These are phyloP conservation scores for Blastobotrys muscicola DNA, from an alignment of 805 yeast genomes.

Conservation along the genomic window DNA sequence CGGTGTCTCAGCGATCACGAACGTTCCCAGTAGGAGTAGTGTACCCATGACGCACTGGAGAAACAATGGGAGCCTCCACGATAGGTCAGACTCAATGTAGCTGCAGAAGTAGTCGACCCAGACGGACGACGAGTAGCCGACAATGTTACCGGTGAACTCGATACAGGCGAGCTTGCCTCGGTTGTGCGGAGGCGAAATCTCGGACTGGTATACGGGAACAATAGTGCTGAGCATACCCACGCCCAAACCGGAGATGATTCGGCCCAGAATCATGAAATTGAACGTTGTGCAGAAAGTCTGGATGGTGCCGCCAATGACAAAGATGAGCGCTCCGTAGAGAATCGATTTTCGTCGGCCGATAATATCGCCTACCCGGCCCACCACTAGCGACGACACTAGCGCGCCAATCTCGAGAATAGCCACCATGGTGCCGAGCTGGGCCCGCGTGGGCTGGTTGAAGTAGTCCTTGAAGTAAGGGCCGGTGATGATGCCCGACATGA, in stretches of 20 bases:
- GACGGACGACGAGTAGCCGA: constrained; percentile 73
- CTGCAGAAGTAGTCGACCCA: constrained; percentile 81
- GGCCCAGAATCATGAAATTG: constrained; percentile 54
- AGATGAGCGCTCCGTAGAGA: constrained; percentile 65
- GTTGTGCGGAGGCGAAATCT: constrained; percentile 78
- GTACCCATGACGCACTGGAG: constrained; percentile 69
- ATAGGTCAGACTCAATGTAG: constrained; percentile 45
- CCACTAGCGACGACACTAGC: constrained; percentile 62
- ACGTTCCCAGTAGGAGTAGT: constrained; percentile 61
- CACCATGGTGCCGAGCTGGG: constrained; percentile 76
- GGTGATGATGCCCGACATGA: constrained; percentile 78
- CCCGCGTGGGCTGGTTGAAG: constrained; percentile 64
- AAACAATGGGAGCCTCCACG: constrained; percentile 76
- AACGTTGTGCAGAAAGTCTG: constrained; percentile 56
- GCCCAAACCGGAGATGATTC: constrained; percentile 76
- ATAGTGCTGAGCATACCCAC: constrained; percentile 78
- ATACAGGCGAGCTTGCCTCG: constrained; percentile 80
- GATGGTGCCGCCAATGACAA: constrained; percentile 67
- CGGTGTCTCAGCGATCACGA: constrained; percentile 78
- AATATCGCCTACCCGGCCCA: constrained; percentile 68
- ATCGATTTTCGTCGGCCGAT: constrained; percentile 76
- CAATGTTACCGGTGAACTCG: constrained; percentile 77
- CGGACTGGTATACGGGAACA: constrained; percentile 83
- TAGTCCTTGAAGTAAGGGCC: constrained; percentile 59
- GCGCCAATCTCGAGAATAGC: constrained; percentile 88